phyloP scores from a whole-genome alignment of 176 grass and related monocot species.

The Raddia guianensis region DNA sequence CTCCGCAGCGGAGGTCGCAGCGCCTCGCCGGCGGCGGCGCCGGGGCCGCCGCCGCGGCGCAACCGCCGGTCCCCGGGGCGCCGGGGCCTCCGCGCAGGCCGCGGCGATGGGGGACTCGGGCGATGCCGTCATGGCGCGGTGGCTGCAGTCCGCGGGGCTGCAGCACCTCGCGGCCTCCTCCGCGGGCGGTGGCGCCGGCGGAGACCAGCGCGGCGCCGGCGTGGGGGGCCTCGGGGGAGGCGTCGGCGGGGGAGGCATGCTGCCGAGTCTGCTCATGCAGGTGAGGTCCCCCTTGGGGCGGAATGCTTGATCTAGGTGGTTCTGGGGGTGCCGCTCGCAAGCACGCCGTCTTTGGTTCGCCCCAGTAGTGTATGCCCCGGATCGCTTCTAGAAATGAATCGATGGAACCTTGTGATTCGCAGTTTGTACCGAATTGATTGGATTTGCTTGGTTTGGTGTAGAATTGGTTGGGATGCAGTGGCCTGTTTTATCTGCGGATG shows the following conservation, averaged over 20 bases:
- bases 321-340: slow-evolving; percentile 25
- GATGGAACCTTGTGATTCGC: neutral
- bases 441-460: slow-evolving; percentile 23
- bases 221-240: slow-evolving; percentile 40
- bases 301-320: slow-evolving; percentile 38
- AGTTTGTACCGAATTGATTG: neutral
- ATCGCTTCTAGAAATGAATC: neutral
- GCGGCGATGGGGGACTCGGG: slow-evolving; percentile 59
- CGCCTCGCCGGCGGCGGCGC: slow-evolving; percentile 83
- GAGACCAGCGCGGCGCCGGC: slow-evolving; percentile 34
- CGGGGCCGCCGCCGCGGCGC: slow-evolving; percentile 37
- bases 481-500: neutral
- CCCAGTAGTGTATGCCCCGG: neutral
- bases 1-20: slow-evolving; percentile 97
- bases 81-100: slow-evolving; percentile 36
- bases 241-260: slow-evolving; percentile 45
- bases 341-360: slow-evolving; percentile 3
- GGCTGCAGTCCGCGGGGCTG: slow-evolving; percentile 94
- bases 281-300: slow-evolving; percentile 32
- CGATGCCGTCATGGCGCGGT: slow-evolving; percentile 93
- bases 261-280: slow-evolving; percentile 94
- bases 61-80: slow-evolving; percentile 4
- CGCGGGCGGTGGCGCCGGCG: slow-evolving; percentile 19
- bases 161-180: slow-evolving; percentile 82
- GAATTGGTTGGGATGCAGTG: neutral